Conservation (phyloP, 768 basidiomycete species). For the Serendipita vermifera region DNA sequence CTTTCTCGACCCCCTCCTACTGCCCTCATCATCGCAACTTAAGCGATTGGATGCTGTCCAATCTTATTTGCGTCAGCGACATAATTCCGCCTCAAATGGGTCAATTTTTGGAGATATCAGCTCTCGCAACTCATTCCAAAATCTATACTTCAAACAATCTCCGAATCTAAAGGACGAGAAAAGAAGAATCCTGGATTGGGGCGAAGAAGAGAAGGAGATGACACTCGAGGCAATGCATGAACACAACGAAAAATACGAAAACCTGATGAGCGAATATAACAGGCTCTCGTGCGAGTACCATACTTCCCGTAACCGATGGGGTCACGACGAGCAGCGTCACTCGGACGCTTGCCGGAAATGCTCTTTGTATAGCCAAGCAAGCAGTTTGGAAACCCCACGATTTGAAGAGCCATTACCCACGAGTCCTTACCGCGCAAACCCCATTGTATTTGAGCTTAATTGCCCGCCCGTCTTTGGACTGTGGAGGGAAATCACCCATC, state of each 20-base stretch:
- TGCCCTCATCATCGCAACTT: constrained; percentile 24
- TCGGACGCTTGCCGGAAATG: constrained; percentile 22
- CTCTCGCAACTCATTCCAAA: constrained; percentile 20
- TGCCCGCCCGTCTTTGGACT: constrained; percentile 29
- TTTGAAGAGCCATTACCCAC: constrained; percentile 38
- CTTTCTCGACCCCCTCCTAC: constrained; percentile 32
- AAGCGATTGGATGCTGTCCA: constrained; percentile 20
- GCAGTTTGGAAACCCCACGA: constrained; percentile 22
- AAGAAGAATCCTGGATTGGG: constrained; percentile 23
- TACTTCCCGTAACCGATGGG: neutral
- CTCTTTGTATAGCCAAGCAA: constrained; percentile 13
- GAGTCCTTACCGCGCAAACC: constrained; percentile 17
- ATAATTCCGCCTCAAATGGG: constrained; percentile 15
- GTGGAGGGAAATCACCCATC: constrained; percentile 34
- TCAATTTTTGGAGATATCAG: constrained; percentile 26
- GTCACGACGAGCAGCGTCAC: neutral
- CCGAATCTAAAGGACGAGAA: constrained; percentile 13
- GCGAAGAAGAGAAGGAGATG: constrained; percentile 16
- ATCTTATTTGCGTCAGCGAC: constrained; percentile 25
- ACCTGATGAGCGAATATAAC: constrained; percentile 14
- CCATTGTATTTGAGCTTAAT: constrained; percentile 31
- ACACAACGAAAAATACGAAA: constrained; percentile 18
- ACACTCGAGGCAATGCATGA: constrained; percentile 22
- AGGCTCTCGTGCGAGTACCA: constrained; percentile 12
- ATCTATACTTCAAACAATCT: constrained; percentile 25